Evolutionary conservation across 2,329 filamentous ascomycete genomes (phyloP).

Genomic region (Hortaea werneckii): DNA sequence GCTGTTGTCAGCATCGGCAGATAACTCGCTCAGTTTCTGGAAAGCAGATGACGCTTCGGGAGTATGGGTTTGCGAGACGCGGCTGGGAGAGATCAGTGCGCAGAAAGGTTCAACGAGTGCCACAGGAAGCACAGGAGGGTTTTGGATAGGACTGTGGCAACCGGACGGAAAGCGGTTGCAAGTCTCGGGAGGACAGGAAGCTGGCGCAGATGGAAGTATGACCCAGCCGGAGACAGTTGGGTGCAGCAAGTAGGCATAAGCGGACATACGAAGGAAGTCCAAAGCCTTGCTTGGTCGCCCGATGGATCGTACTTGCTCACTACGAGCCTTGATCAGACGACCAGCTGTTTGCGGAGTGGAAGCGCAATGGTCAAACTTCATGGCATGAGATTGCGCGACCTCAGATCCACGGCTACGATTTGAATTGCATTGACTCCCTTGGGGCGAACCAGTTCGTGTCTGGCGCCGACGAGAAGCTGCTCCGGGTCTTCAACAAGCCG

Average conservation of each 20-base stretch:
- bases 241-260: slow-evolving; percentile 64
- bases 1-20: slow-evolving; percentile 78
- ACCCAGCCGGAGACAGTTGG: slow-evolving; percentile 57
- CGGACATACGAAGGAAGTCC: slow-evolving; percentile 75
- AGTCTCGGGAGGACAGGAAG: slow-evolving; percentile 85
- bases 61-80: slow-evolving; percentile 77
- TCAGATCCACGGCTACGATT: slow-evolving; percentile 95
- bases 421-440: slow-evolving; percentile 83
- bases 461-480: slow-evolving; percentile 93
- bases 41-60: slow-evolving; percentile 73
- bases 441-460: slow-evolving; percentile 72
- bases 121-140: slow-evolving; percentile 88
- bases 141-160: slow-evolving; percentile 93
- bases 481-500: slow-evolving; percentile 88
- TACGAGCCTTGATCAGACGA: slow-evolving; percentile 87
- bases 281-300: slow-evolving; percentile 73
- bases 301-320: slow-evolving; percentile 77
- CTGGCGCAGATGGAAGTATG: slow-evolving; percentile 76
- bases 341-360: slow-evolving; percentile 74
- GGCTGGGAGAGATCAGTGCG: slow-evolving; percentile 85
- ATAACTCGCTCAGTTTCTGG: slow-evolving; percentile 93
- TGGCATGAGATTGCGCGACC: slow-evolving; percentile 96
- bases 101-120: slow-evolving; percentile 95
- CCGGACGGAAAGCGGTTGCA: slow-evolving; percentile 61
- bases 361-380: slow-evolving; percentile 39